Percentiles rank a stretch among this genome's conserved stretches.
These are phyloP conservation scores for Aspergillus sojae DNA, from an alignment of 2,329 filamentous ascomycete species.

Conservation along the genomic window DNA sequence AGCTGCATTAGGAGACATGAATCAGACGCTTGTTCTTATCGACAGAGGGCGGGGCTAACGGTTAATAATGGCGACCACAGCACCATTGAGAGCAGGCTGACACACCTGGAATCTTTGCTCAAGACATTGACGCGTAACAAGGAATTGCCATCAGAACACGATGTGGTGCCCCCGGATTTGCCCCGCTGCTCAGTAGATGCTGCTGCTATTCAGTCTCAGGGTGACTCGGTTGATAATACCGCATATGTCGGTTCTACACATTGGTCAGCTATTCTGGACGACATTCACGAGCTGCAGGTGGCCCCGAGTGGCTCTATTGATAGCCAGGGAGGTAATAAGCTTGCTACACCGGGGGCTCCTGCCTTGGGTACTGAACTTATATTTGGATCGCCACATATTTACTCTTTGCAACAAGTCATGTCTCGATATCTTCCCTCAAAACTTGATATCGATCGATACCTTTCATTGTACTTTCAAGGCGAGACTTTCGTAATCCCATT, in stretches of 20 bases:
- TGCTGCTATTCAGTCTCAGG: background rate
- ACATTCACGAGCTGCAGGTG: background rate
- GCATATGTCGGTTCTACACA: background rate
- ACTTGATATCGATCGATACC: background rate
- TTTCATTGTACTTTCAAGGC: background rate
- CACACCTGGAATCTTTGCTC: background rate
- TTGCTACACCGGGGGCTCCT: background rate
- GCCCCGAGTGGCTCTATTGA: background rate
- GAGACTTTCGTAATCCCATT: background rate
- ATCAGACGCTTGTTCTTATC: background rate
- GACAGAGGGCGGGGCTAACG: background rate
- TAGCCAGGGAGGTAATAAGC: background rate
- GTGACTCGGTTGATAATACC: too few relatives aligned
- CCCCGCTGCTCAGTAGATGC: background rate
- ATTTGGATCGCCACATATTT: background rate
- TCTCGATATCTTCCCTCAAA: background rate
- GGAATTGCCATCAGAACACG: background rate
- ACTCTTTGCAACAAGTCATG: background rate
- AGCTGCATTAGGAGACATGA: background rate
- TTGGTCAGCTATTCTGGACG: background rate
- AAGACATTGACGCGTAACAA: background rate
- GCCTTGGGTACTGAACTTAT: background rate
- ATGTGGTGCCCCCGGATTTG: background rate
- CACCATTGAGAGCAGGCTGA: background rate
- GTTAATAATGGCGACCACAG: background rate